A percentile compares a stretch with the other conserved stretches of the same genome.
Conservation (phyloP, 2,329 filamentous ascomycete genomes). For the Alternaria tenuissima region DNA sequence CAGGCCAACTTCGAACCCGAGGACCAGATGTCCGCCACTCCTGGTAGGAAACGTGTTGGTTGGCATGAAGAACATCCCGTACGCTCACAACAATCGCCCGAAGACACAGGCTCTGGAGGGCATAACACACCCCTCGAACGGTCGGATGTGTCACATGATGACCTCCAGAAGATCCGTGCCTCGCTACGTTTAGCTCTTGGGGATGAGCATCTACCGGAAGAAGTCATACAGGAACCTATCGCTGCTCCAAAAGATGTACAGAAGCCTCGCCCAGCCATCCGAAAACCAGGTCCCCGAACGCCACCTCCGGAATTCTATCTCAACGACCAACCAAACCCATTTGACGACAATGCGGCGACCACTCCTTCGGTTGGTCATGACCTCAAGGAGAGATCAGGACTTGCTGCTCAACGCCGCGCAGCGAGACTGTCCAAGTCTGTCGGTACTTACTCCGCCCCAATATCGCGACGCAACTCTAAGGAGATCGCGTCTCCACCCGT, state of each 20-base stretch:
- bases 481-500: slow-evolving; percentile 38
- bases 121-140: slow-evolving; percentile 41
- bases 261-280: slow-evolving; percentile 50
- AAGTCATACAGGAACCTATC: slow-evolving; percentile 22
- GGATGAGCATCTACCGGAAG: slow-evolving; percentile 34
- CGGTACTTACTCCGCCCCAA: slow-evolving; percentile 47
- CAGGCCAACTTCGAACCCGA: slow-evolving; percentile 28
- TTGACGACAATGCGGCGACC: slow-evolving; percentile 33
- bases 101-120: slow-evolving; percentile 38
- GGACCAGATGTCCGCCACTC: slow-evolving; percentile 39
- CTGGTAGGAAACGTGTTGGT: slow-evolving; percentile 46
- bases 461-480: slow-evolving; percentile 47
- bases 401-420: slow-evolving; percentile 47
- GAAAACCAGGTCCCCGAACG: slow-evolving; percentile 40
- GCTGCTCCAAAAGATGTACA: slow-evolving; percentile 34
- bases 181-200: slow-evolving; percentile 48
- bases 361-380: slow-evolving; percentile 22
- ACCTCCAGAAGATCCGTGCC: slow-evolving; percentile 42
- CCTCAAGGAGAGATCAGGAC: slow-evolving; percentile 44
- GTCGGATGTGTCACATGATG: slow-evolving; percentile 47
- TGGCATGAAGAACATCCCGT: slow-evolving; percentile 37
- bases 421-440: slow-evolving; percentile 46
- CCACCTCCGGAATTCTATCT: slow-evolving; percentile 46
- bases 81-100: slow-evolving; percentile 29
- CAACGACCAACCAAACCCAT: slow-evolving; percentile 46